Base-by-base conservation (phyloP, 108 stramenopile genomes). In the Cyclostephanos tholiformis region DNA sequence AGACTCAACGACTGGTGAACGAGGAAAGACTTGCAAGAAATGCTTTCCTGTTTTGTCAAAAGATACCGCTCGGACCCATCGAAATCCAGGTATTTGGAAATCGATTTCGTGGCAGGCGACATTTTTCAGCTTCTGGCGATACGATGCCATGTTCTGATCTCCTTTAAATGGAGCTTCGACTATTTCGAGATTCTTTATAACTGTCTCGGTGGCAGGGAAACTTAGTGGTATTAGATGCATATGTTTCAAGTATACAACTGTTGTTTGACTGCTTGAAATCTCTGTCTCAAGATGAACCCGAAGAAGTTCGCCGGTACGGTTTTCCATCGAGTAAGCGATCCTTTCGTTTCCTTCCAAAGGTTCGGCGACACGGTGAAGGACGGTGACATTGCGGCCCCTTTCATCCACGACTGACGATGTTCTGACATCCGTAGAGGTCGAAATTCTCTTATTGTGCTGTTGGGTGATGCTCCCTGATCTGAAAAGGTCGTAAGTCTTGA, bases 111-210 rank as follows among this genome's bases (percentile, higher is more conserved):
- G 96, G 53, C 73, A 66, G 38, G 69, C 30, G 6, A 72, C 59
- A 43, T 56, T 56, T 26, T 50, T 32, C 30, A 48, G 27, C 30
- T 29, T 35, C 10, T 35, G 46, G 50, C 76, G 63, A 23, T 50
- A 35, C 13, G 75, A 22, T 36, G 38, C 50, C 44, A 51, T 46
- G 44, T 75, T 76, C 53, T 65, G 71, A 30, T 79, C 77, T 13
- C 92, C 92, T 38, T 92, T 93, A 63, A 93, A 95, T 17, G 93
- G 87, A 20, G 94, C 94, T 80, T 98, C 97, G 2, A 89, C 74
- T 16, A 92, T 64, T n/a, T 84, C 20, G 8, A 93, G 58, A 76
- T 98, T 97, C 29, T 81, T 79, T 1, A 96, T 81, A 22, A 91
- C 83, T 23, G 95, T 96, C 27, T 91, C 85, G 25, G 96, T 93